A percentile compares a stretch with the other conserved stretches of the same genome.
phyloP scores from a whole-genome alignment of 1,139 yeast genomes.

The Blastobotrys raffinosifermentans region DNA sequence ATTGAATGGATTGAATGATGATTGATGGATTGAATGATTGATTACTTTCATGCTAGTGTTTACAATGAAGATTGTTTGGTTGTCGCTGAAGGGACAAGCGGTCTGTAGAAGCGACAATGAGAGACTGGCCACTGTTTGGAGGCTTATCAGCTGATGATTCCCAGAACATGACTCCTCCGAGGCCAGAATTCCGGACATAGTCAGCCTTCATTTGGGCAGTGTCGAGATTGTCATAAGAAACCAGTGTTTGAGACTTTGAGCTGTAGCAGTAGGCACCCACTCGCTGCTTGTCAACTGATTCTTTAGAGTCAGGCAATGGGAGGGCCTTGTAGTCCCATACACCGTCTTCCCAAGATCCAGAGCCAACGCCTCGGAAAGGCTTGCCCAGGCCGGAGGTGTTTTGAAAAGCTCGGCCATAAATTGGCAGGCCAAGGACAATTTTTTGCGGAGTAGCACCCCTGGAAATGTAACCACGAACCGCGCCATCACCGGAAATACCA shows the following conservation, averaged over 20 bases:
- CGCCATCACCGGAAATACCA: slow-evolving; percentile 43
- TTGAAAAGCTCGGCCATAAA: slow-evolving; percentile 72
- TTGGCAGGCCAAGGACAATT: slow-evolving; percentile 81
- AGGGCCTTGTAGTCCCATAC: slow-evolving; percentile 46
- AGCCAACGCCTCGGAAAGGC: slow-evolving; percentile 45
- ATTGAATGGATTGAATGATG: too few species aligned
- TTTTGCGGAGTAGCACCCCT: slow-evolving; percentile 46
- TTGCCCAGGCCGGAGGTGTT: slow-evolving; percentile 40
- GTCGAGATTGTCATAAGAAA: slow-evolving; percentile 61
- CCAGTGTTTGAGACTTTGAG: slow-evolving; percentile 36
- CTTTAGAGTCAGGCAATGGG: slow-evolving; percentile 41
- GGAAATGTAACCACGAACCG: slow-evolving; percentile 41
- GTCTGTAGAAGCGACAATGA: slow-evolving; percentile 25
- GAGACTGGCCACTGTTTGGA: slow-evolving; percentile 20
- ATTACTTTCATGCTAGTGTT: too few species aligned
- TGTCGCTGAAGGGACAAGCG: slow-evolving; percentile 15
- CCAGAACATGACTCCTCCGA: slow-evolving; percentile 96
- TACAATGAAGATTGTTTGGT: too few species aligned
- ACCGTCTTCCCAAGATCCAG: slow-evolving; percentile 45
- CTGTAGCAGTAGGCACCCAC: slow-evolving; percentile 59
- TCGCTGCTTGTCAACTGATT: slow-evolving; percentile 45
- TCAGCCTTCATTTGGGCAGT: slow-evolving; percentile 54
- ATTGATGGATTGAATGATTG: too few species aligned
- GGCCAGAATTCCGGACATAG: slow-evolving; percentile 42
- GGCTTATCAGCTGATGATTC: slow-evolving; percentile 71